Conservation (phyloP, 371 early-diverging fungal genomes). For the Mucor plumbeus region DNA sequence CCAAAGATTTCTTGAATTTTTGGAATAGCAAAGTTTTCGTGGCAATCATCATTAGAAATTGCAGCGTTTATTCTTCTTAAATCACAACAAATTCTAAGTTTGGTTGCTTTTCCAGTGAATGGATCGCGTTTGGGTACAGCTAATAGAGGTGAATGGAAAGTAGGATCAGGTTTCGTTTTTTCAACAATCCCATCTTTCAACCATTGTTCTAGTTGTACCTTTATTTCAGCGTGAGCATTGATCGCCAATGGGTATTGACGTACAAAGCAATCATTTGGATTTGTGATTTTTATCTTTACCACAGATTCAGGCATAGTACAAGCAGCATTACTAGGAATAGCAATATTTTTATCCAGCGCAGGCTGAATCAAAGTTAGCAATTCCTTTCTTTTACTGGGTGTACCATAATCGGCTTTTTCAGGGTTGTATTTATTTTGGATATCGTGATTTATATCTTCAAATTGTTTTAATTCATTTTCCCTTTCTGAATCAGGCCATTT, state of each 20-base stretch:
- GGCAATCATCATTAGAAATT: neutral
- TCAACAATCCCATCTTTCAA: slow-evolving; percentile 5
- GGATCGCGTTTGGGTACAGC: slow-evolving; percentile 3
- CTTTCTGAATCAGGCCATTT: slow-evolving; percentile 18
- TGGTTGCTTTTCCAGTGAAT: neutral
- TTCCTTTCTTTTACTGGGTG: neutral
- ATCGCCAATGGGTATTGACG: slow-evolving; percentile 5
- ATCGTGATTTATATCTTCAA: slow-evolving; percentile 16
- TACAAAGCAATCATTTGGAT: neutral
- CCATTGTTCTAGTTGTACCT: slow-evolving; percentile 6
- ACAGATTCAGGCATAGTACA: slow-evolving; percentile 7
- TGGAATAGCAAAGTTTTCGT: slow-evolving; percentile 8
- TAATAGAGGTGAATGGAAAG: slow-evolving; percentile 1
- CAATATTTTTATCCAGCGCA: neutral
- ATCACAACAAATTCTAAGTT: slow-evolving; percentile 7
- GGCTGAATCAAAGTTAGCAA: neutral
- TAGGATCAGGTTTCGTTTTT: neutral
- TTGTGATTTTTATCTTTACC: neutral
- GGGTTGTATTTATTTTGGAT: slow-evolving; percentile 1
- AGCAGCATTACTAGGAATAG: neutral
- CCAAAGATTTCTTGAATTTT: slow-evolving; percentile 15
- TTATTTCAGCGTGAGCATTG: neutral
- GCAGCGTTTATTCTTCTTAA: slow-evolving; percentile 1
- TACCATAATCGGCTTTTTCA: slow-evolving; percentile 12
- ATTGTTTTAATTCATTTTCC: slow-evolving; percentile 1